Evolutionary conservation across 1,284 basidiomycete species (phyloP).

Genomic region (Tausonia pullulans): DNA sequence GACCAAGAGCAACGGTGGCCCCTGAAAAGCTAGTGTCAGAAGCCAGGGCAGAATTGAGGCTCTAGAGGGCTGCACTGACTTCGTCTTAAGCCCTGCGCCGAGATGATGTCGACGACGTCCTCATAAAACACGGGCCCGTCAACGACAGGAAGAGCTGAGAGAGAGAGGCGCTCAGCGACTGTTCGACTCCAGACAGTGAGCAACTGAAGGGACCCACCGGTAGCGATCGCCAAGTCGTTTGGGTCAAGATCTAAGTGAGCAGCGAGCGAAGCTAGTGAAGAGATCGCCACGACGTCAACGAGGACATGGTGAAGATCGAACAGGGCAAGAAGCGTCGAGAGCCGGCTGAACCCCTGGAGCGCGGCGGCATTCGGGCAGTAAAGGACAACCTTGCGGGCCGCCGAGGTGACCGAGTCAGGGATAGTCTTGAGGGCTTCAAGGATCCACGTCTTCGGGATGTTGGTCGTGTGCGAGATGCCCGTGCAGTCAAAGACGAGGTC

Average conservation of each 20-base stretch:
- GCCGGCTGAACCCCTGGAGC: neutral
- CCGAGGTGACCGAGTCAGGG: neutral
- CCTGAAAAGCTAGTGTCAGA: too few relatives aligned
- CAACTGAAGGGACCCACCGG: neutral
- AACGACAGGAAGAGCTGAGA: too few relatives aligned
- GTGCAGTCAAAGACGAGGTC: constrained; percentile 10
- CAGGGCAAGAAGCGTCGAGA: neutral
- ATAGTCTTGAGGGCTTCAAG: constrained; percentile 6
- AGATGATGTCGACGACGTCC: too few relatives aligned
- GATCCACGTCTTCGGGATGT: neutral
- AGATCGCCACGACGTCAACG: neutral
- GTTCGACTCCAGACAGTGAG: neutral
- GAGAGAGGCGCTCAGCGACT: too few relatives aligned
- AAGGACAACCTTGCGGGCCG: constrained; percentile 1
- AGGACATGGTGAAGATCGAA: neutral
- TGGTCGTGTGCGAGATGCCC: neutral
- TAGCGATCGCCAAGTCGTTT: neutral
- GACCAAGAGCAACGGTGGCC: too few relatives aligned
- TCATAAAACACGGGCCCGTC: too few relatives aligned
- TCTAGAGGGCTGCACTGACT: too few relatives aligned
- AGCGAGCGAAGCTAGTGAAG: neutral
- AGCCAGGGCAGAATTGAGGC: too few relatives aligned
- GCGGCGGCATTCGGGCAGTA: neutral
- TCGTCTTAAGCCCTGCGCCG: too few relatives aligned
- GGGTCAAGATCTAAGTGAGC: neutral